Evolutionary conservation across 208 protist species (phyloP), one percentile per base, ranked within the genome.

Genomic region (Phytomonas sp.): DNA sequence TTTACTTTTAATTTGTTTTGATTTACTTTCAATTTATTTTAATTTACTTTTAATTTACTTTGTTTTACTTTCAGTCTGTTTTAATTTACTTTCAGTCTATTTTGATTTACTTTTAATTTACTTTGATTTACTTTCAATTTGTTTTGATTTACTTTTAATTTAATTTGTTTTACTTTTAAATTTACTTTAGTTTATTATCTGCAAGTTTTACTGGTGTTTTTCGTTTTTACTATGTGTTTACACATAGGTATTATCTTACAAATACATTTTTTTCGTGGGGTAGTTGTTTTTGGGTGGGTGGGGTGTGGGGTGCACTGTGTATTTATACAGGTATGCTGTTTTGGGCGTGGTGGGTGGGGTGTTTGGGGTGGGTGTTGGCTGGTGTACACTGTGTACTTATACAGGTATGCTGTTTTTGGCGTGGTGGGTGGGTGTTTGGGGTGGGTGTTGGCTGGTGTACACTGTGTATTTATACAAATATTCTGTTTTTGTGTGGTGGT

Each of bases 41-140:
- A 37, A 40, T 67, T 59, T 71, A 30, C 49, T 40, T 32, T 71
- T 71, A n/a, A n/a, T n/a, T n/a, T n/a, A n/a, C n/a, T n/a, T n/a
- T n/a, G n/a, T n/a, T n/a, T n/a, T n/a, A n/a, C n/a, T n/a, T n/a
- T n/a, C 31, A 31, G 61, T 62, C 34, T 6, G 26, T 40, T 63
- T 69, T 66, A 7, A n/a, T 4, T 49, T 31, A n/a, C 63, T 60
- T 60, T 73, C 31, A 60, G 37, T 68, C 59, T 73, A 68, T 52
- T 73, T 68, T 32, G 29, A 68, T 40, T 37, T 61, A 67, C 26
- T 61, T 68, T 60, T 56, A 34, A 29, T 26, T 59, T 64, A 74
- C 65, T 70, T 19, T 65, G 68, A 31, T 67, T 67, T 52, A 4
- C 32, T 68, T 59, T 71, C 66, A 69, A 69, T 37, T 67, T 66